Conservation (phyloP, 257 asterid species). For the Solanum chiquidenum region DNA sequence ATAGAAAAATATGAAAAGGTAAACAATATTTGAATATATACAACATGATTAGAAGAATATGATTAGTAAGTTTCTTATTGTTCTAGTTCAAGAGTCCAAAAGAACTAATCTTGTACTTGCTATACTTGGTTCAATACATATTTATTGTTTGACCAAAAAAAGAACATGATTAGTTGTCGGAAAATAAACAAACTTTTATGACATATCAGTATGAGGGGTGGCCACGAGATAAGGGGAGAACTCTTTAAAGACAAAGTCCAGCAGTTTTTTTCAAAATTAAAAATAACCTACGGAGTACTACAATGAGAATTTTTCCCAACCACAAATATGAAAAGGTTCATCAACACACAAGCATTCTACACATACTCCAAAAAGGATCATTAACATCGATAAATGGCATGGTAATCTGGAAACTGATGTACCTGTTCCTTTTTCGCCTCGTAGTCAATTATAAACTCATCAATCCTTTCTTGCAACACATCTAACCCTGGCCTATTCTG, state of each 20-base stretch:
- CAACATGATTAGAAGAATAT: background rate
- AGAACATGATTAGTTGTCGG: background rate
- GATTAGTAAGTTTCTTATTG: background rate
- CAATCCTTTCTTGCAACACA: conserved; percentile 73
- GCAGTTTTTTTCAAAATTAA: background rate
- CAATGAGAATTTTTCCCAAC: background rate
- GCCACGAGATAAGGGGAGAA: background rate
- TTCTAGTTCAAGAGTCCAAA: background rate
- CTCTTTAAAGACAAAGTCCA: background rate
- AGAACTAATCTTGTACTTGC: background rate
- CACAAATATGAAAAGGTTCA: background rate
- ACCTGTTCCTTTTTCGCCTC: conserved; percentile 79
- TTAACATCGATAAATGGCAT: background rate
- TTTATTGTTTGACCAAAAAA: background rate
- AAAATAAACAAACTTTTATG: background rate
- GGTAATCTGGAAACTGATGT: background rate
- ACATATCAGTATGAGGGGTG: background rate
- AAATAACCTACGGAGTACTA: background rate
- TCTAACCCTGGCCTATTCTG: conserved; percentile 71
- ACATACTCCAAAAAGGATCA: background rate
- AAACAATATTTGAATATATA: background rate
- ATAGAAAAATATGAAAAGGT: background rate
- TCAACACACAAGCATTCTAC: background rate
- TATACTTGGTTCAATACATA: background rate
- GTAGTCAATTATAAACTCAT: conserved; percentile 67